A percentile compares a stretch with the other conserved stretches of the same genome.
Evolutionary conservation across 2,329 filamentous ascomycete genomes (phyloP).

Genomic region (Aureobasidium leucospermi): DNA sequence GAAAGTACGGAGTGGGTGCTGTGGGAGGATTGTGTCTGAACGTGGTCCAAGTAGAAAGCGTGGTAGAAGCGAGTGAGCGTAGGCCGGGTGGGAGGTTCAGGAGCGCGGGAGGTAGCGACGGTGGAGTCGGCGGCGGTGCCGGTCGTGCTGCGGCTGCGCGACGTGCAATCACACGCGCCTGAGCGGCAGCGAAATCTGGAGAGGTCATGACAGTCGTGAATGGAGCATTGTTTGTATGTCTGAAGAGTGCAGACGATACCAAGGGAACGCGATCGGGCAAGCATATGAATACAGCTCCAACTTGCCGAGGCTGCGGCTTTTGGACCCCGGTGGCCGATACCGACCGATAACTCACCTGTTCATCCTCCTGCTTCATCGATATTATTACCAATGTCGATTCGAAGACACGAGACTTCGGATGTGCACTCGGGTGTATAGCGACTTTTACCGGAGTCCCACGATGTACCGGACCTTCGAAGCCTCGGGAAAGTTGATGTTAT

Average conservation of each 20-base stretch:
- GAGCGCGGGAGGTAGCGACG: conserved; percentile 20
- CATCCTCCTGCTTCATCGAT: neutral
- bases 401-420: neutral
- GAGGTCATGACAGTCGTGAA: conserved; percentile 40
- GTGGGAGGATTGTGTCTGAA: conserved; percentile 68
- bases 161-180: conserved; percentile 76
- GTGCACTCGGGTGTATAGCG: neutral
- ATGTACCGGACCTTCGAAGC: neutral
- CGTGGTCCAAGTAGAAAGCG: conserved; percentile 18
- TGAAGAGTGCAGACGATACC: neutral
- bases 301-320: conserved; percentile 5
- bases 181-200: conserved; percentile 77
- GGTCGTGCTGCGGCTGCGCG: conserved; percentile 59
- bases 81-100: conserved; percentile 48
- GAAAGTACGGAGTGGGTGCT: conserved; percentile 76
- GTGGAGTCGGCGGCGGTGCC: conserved; percentile 30
- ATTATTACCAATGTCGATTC: neutral
- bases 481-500: no score
- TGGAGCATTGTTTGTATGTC: neutral
- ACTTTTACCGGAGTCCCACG: neutral
- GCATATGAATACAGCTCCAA: neutral
- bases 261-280: neutral
- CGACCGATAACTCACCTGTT: conserved; percentile 10
- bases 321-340: neutral
- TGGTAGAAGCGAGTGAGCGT: conserved; percentile 34